Evolutionary conservation across 2,329 filamentous ascomycete genomes (phyloP), one percentile per base, ranked within the genome.

Genomic region (Talaromyces amestolkiae): DNA sequence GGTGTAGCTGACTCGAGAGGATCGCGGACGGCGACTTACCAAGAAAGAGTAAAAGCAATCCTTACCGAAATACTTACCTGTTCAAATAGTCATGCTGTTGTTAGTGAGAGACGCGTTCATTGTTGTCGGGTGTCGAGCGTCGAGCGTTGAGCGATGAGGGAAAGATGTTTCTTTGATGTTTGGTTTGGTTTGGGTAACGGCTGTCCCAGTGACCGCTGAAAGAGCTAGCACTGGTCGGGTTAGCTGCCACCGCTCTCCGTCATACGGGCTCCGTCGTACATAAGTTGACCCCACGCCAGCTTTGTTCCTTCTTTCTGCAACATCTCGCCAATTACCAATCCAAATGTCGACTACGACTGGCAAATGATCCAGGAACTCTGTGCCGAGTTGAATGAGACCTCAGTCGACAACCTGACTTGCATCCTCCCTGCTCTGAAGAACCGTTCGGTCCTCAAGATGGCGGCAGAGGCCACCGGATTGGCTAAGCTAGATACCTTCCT

Each of bases 401-500:
- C 64, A 31, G 37, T n/a, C 15, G 64, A 66, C 33, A 66, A 66
- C 10, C 35, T 63, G 6, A 41, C 60, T 19, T 66, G 64, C 53
- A 33, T 66, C 24, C 43, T 59, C 45, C 51, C 64, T 33, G 59
- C 53, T 24, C 31, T 65, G 7, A 63, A 63, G 17, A 51, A 63
- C 24, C 64, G 59, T 33, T 62, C 60, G 27, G 43, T 66, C 47
- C 47, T 66, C 64, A 66, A 63, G 27, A 80, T 80, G 76, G 75
- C 77, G 66, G 73, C 74, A 61, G 72, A 75, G 75, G 83, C 87
- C 71, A 82, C 82, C 68, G 65, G 88, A 56, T 77, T 92, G 74
- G 83, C 88, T 72, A 85, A 86, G 78, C 81, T 96, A 71, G 93
- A 97, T 80, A 83, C 87, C 71, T 82, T 86, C 73, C 80, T 96